Evolutionary conservation across 2,329 filamentous ascomycete species (phyloP).

Genomic region (Pseudocercospora eumusae): DNA sequence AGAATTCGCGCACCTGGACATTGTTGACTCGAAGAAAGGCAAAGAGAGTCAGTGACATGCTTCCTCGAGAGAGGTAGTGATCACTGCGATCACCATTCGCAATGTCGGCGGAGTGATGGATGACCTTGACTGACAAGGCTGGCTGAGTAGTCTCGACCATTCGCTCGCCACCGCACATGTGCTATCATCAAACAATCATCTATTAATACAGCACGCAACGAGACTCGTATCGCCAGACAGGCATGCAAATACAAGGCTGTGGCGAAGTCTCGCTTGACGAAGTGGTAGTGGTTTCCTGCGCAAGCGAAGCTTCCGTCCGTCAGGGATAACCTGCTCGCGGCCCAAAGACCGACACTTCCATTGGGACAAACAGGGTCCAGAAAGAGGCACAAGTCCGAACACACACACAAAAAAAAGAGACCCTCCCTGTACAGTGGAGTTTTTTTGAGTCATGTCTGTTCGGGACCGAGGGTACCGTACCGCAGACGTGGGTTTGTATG

Average conservation of each 20-base stretch:
- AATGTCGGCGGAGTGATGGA: slow-evolving; percentile 22
- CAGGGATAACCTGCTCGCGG: slow-evolving; percentile 1
- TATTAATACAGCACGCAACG: background rate
- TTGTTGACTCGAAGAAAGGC: slow-evolving; percentile 41
- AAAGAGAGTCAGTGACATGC: slow-evolving; percentile 29
- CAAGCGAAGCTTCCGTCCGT: background rate
- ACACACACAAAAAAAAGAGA: no score
- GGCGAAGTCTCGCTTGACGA: slow-evolving; percentile 1
- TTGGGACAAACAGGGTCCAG: background rate
- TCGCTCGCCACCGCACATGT: slow-evolving; percentile 1
- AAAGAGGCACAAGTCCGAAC: slow-evolving; percentile 1
- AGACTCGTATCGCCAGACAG: slow-evolving; percentile 9
- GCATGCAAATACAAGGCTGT: slow-evolving; percentile 10
- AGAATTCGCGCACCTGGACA: slow-evolving; percentile 69
- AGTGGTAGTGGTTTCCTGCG: background rate
- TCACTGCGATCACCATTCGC: slow-evolving; percentile 21
- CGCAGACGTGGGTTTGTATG: slow-evolving; percentile 1
- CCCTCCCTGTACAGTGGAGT: background rate
- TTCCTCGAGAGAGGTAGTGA: slow-evolving; percentile 22
- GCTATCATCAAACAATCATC: background rate
- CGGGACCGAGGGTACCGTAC: background rate
- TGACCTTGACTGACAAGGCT: slow-evolving; percentile 11
- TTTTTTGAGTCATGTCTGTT: background rate
- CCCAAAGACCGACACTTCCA: background rate
- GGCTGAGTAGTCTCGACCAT: background rate